Conservation (phyloP, 345 rosid species). For the Salix suchowensis region DNA sequence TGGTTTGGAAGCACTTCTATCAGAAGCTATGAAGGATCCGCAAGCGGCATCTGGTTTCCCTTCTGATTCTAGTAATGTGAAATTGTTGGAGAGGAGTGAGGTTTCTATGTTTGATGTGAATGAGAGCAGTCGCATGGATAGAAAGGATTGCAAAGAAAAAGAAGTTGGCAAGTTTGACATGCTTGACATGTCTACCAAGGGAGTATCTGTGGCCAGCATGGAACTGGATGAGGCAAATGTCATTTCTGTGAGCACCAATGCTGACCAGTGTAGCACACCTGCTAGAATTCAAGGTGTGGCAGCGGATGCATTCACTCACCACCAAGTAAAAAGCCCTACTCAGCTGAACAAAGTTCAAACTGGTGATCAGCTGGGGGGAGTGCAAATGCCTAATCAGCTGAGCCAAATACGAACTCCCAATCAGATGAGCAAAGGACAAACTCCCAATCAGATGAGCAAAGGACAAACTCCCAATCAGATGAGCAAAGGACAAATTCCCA, state of each 20-base stretch:
- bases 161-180: conserved; percentile 18
- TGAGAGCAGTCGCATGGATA: conserved; percentile 13
- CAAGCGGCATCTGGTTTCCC: conserved; percentile 9
- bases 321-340: conserved; percentile 21
- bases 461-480: conserved; percentile 13
- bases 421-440: conserved; percentile 10
- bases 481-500: conserved; percentile 12
- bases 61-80: conserved; percentile 16
- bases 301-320: conserved; percentile 7
- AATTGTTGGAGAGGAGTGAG: conserved; percentile 16
- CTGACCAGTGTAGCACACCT: conserved; percentile 13
- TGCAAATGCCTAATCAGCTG: background rate
- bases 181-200: conserved; percentile 23
- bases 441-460: background rate
- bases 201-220: conserved; percentile 17
- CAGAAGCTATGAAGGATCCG: conserved; percentile 41
- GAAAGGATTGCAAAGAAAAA: conserved; percentile 13
- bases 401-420: conserved; percentile 15
- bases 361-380: too few species aligned
- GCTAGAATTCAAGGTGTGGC: conserved; percentile 8
- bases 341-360: conserved; percentile 12
- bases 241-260: conserved; percentile 13
- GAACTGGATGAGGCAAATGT: conserved; percentile 25
- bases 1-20: conserved; percentile 60
- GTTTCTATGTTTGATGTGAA: conserved; percentile 19